These are phyloP conservation scores for Boletus rubescentipes DNA, from an alignment of 768 basidiomycete genomes.

Conservation along the genomic window DNA sequence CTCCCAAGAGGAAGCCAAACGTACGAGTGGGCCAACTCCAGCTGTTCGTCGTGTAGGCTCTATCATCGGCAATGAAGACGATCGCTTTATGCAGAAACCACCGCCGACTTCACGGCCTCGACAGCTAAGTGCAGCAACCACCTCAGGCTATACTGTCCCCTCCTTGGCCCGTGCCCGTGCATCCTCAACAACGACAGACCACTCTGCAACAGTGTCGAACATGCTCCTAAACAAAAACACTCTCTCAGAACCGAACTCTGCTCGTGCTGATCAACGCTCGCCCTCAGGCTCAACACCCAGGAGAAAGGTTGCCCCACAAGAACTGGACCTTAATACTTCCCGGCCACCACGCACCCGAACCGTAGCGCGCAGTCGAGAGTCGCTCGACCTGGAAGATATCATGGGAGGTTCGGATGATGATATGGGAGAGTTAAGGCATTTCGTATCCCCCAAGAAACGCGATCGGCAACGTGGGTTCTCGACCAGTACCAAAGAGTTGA, in stretches of 20 bases:
- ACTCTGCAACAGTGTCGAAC: constrained; percentile 13
- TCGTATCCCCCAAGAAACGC: constrained; percentile 42
- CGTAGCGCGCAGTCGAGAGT: constrained; percentile 59
- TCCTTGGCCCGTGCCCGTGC: constrained; percentile 27
- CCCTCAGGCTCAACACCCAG: constrained; percentile 21
- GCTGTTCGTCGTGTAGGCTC: constrained; percentile 59
- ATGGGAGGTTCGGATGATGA: constrained; percentile 73
- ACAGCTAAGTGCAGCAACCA: constrained; percentile 46
- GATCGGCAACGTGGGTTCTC: constrained; percentile 41
- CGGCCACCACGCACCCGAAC: constrained; percentile 41
- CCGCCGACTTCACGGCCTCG: constrained; percentile 42
- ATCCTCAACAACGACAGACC: constrained; percentile 36
- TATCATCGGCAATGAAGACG: constrained; percentile 62
- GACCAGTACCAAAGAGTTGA: constrained; percentile 45
- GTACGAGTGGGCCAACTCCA: constrained; percentile 38
- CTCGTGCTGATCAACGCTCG: constrained; percentile 27
- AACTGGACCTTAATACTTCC: constrained; percentile 28
- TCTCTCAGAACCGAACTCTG: constrained; percentile 29
- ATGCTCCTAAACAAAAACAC: constrained; percentile 29
- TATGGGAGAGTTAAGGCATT: constrained; percentile 22
- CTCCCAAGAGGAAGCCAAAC: constrained; percentile 26
- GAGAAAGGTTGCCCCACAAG: constrained; percentile 27
- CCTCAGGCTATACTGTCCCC: constrained; percentile 33
- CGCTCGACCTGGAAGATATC: constrained; percentile 71
- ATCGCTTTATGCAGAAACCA: constrained; percentile 27